Conservation (phyloP, 208 protist genomes). For the Strigomonas culicis region DNA sequence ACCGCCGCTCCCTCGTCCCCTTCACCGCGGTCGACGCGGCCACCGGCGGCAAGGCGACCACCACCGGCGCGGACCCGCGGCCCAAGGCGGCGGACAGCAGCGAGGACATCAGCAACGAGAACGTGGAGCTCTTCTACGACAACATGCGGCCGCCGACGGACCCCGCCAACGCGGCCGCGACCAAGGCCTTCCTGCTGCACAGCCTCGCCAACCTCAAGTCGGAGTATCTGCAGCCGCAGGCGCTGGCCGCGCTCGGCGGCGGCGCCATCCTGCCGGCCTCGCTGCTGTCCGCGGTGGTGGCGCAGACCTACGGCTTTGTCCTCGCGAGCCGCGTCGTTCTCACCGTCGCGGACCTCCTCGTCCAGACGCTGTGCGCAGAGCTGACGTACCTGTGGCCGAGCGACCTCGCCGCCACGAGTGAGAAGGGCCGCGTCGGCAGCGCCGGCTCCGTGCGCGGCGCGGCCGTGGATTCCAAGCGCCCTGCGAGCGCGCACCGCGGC, state of each 20-base stretch:
- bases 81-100: slow-evolving; percentile 6
- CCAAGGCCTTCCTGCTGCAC: slow-evolving; percentile 31
- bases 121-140: slow-evolving; percentile 23
- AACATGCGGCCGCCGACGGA: slow-evolving; percentile 35
- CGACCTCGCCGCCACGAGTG: slow-evolving; percentile 1
- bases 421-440: not conserved
- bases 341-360: slow-evolving; percentile 55
- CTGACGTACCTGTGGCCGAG: slow-evolving; percentile 40
- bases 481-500: not conserved
- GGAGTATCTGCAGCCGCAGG: not conserved
- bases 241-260: not conserved
- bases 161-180: slow-evolving; percentile 27
- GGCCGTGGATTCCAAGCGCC: not conserved
- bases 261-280: slow-evolving; percentile 2
- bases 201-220: slow-evolving; percentile 22
- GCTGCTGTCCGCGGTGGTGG: slow-evolving; percentile 38
- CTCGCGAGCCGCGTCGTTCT: slow-evolving; percentile 53
- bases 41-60: not conserved
- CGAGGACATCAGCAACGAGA: not conserved
- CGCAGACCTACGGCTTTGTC: slow-evolving; percentile 35
- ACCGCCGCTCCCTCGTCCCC: slow-evolving; percentile 1
- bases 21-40: not conserved
- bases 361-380: slow-evolving; percentile 44
- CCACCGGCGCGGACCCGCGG: too few species aligned
- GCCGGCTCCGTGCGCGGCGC: not conserved